phyloP scores from a whole-genome alignment of 495 filamentous ascomycete genomes.

The Apodospora peruviana region DNA sequence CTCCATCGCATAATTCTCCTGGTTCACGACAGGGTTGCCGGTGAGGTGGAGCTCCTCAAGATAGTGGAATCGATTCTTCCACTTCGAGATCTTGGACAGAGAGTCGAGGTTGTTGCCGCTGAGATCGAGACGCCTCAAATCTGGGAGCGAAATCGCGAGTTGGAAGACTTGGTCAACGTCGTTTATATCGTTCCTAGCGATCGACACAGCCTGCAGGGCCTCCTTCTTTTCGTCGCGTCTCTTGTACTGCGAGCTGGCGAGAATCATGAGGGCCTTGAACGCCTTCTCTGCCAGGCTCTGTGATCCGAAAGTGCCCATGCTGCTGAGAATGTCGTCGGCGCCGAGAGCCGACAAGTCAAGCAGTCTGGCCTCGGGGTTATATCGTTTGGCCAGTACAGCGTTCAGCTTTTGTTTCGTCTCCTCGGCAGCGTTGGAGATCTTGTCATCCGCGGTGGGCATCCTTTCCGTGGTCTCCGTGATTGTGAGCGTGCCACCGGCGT shows the following conservation, averaged over 20 bases:
- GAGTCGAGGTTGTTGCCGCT: slow-evolving; percentile 70
- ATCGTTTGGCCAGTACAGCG: slow-evolving; percentile 64
- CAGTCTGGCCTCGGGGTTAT: slow-evolving; percentile 61
- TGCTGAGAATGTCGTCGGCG: slow-evolving; percentile 57
- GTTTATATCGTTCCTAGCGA: slow-evolving; percentile 69
- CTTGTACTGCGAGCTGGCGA: slow-evolving; percentile 68
- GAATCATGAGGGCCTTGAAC: slow-evolving; percentile 80
- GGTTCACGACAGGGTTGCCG: slow-evolving; percentile 65
- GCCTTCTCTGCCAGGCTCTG: slow-evolving; percentile 73
- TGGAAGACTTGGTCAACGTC: slow-evolving; percentile 63
- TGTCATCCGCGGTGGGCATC: slow-evolving; percentile 18
- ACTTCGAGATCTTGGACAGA: slow-evolving; percentile 65
- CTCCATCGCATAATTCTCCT: slow-evolving; percentile 59
- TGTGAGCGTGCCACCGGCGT: slow-evolving; percentile 55
- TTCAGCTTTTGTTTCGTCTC: slow-evolving; percentile 40
- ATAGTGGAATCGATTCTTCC: slow-evolving; percentile 70
- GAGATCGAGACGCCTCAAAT: slow-evolving; percentile 77
- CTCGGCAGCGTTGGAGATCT: slow-evolving; percentile 34
- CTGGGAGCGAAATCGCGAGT: slow-evolving; percentile 70
- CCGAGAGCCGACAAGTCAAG: slow-evolving; percentile 74
- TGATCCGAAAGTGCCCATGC: slow-evolving; percentile 70
- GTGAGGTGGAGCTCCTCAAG: slow-evolving; percentile 74
- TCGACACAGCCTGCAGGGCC: slow-evolving; percentile 67
- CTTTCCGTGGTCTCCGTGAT: slow-evolving; percentile 38
- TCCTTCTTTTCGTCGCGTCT: slow-evolving; percentile 59